Base-by-base conservation (phyloP, 2,329 filamentous ascomycete genomes). In the Phaeosphaeria sp. region DNA sequence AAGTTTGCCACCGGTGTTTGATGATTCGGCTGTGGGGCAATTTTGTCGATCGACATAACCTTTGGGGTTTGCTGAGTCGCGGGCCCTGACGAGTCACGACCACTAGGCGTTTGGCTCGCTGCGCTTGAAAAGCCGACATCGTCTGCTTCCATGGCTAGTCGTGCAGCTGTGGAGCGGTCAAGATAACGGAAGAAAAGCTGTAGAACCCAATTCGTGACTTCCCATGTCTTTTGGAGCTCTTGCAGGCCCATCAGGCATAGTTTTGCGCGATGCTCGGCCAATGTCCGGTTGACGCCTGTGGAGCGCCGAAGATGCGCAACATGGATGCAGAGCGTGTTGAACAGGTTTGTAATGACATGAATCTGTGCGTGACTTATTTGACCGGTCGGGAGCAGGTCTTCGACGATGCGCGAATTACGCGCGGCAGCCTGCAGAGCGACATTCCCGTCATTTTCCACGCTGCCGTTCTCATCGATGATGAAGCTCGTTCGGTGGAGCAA, bases 191-290 rank as follows among this genome's bases (percentile, higher is more conserved):
- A 81, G 57, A 84, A 84, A 0, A 83, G 67, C 57, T 83, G 75
- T 2, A 83, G 63, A 0, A 83, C 78, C 78, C 80, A 81, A 53
- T 83, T 83, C 15, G 80, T 80, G 8, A 83, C 66, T 49, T 82
- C 80, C 82, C 81, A 84, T 0, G 79, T 80, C 51, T 79, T 80
- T 55, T 83, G 82, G 8, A 83, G 63, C 57, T 84, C 82, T 49
- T 81, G 77, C 0, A 83, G 61, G 0, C 81, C 80, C 18, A 84
- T 61, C 0, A 83, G 66, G 55, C 81, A 83, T 0, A 83, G 57
- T n/a, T 82, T 79, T 0, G 81, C 80, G 24, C 82, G 74, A 53
- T 82, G 79, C 56, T 83, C 81, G 15, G 81, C 80, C 0, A 83
- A 69, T n/a, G 78, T 78, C 6, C 77, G 69, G 1, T 77, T 74